Conservation (phyloP, 352 stramenopile species). For the Phytophthora melonis region DNA sequence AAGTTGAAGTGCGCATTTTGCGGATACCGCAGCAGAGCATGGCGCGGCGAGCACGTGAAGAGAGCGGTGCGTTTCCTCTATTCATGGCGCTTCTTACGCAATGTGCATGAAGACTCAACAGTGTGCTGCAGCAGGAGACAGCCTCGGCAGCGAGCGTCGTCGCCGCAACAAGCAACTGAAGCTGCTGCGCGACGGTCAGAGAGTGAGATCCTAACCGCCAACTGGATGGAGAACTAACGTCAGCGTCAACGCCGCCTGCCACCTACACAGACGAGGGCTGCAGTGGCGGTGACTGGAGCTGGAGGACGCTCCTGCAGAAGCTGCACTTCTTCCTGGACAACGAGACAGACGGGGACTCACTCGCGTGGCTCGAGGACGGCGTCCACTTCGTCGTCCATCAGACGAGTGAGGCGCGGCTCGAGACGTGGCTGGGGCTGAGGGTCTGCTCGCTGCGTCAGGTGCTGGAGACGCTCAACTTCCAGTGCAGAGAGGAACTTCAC, state of each 20-base stretch:
- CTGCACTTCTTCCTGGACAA: slow-evolving; percentile 33
- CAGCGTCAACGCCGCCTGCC: background rate
- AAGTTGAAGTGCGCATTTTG: slow-evolving; percentile 40
- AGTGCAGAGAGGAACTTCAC: slow-evolving; percentile 24
- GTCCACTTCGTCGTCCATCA: slow-evolving; percentile 25
- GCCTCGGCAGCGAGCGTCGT: slow-evolving; percentile 2
- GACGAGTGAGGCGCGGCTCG: slow-evolving; percentile 17
- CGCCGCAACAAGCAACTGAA: slow-evolving; percentile 30
- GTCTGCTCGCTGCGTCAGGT: slow-evolving; percentile 32
- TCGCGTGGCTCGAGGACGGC: slow-evolving; percentile 34
- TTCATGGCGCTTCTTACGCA: background rate
- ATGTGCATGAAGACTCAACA: background rate
- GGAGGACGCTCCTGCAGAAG: slow-evolving; percentile 29
- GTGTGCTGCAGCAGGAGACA: background rate
- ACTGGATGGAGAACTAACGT: background rate
- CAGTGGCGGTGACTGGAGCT: slow-evolving; percentile 21
- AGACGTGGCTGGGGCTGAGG: slow-evolving; percentile 23
- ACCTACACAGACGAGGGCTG: slow-evolving; percentile 11
- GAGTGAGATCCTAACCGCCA: background rate
- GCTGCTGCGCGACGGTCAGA: slow-evolving; percentile 18
- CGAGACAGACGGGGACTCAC: slow-evolving; percentile 11
- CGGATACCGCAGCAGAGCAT: slow-evolving; percentile 9
- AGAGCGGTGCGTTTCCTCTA: slow-evolving; percentile 14
- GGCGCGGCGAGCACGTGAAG: slow-evolving; percentile 33
- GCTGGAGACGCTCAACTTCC: slow-evolving; percentile 36